Evolutionary conservation across 441 rosid species (phyloP), one percentile per base, ranked within the genome.

Genomic region (Croton laevigatus): DNA sequence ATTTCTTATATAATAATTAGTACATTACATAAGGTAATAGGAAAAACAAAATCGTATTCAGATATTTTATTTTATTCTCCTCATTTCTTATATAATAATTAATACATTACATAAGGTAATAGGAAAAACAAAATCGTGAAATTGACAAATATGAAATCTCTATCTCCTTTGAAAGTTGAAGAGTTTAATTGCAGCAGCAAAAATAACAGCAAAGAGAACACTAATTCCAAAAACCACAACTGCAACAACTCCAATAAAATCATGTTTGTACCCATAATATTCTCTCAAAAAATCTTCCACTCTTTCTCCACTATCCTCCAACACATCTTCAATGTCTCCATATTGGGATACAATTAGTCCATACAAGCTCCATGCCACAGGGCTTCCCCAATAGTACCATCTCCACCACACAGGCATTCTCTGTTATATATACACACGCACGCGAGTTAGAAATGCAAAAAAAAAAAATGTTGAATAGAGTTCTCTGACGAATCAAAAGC

Each of bases 381-480:
- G 91, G 38, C 80, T 62, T 19, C 40, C 61, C 88, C 89, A 87
- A 61, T 72, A 84, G 72, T 84, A 81, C 91, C 91, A 85, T 66
- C 88, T 80, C 89, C 89, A 87, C 91, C 91, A 87, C 2, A 78
- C 53, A 0, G 90, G 93, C 45, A 86, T 79, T 37, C 74, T 65
- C 88, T 83, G 87, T 73, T 27, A 22, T 0, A 23, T 16, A 57
- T 37, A 57, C 5, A 55, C 4, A 7, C 0, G 13, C n/a, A 1
- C 46, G 27, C 16, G n/a, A 27, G 1, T 27, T 27, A 27, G 32
- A 27, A 27, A 27, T 27, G 32, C 32, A 27, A 27, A 27, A 1
- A 27, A 27, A 27, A 27, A 27, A n/a, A n/a, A n/a, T n/a, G 38
- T 19, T 13, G 51, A 55, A 55, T 20, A 57, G 14, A 40, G 12